Evolutionary conservation across 169 alveolate species (phyloP).

Genomic region (Plasmodium yoelii): DNA sequence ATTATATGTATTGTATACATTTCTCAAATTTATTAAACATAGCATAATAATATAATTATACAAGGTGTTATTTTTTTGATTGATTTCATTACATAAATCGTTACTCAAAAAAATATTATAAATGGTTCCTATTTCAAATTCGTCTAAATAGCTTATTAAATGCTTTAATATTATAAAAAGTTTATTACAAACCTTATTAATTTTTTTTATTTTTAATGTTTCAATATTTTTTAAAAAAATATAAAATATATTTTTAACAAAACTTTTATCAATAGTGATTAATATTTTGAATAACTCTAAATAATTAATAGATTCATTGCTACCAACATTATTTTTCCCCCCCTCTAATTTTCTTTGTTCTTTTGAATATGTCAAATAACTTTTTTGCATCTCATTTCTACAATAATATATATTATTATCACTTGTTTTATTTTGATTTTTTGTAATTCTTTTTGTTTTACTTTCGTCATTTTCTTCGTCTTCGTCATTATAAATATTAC

Average conservation of each 20-base stretch:
- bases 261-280: conserved; percentile 64
- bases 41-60: conserved; percentile 24
- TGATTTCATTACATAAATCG: conserved; percentile 14
- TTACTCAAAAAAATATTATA: conserved; percentile 54
- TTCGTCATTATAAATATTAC: neutral
- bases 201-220: conserved; percentile 4
- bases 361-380: conserved; percentile 62
- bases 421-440: neutral
- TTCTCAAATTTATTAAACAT: conserved; percentile 54
- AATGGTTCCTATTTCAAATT: conserved; percentile 57
- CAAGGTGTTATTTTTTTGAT: conserved; percentile 3
- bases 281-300: conserved; percentile 56
- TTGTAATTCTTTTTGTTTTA: neutral
- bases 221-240: conserved; percentile 65
- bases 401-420: neutral
- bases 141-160: conserved; percentile 46
- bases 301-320: conserved; percentile 17
- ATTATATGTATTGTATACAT: conserved; percentile 62
- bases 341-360: conserved; percentile 15
- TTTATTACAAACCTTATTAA: neutral
- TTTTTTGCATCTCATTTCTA: conserved; percentile 36
- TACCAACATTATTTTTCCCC: neutral
- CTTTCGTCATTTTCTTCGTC: neutral
- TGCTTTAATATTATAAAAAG: conserved; percentile 47
- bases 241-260: conserved; percentile 74